These are phyloP conservation scores for Syzygium aromaticum DNA, from an alignment of 345 rosid species.

Conservation along the genomic window DNA sequence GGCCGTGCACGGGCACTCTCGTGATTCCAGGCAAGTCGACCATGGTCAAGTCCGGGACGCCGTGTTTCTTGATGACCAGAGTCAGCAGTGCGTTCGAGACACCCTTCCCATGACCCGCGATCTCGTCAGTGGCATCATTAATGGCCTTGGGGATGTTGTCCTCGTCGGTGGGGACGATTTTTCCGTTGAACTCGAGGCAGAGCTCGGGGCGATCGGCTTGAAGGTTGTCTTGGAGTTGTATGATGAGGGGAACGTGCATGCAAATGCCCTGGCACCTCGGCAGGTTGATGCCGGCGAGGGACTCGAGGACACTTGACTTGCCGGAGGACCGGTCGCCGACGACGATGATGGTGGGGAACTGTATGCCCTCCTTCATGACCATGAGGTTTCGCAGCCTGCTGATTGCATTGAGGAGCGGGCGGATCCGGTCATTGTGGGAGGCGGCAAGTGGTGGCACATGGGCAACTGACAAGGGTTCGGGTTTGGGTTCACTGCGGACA, in stretches of 20 bases:
- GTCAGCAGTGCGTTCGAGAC: conserved; percentile 31
- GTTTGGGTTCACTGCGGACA: background rate
- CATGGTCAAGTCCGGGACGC: conserved; percentile 43
- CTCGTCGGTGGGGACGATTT: conserved; percentile 13
- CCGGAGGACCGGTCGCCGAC: conserved; percentile 49
- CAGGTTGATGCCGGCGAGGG: conserved; percentile 3
- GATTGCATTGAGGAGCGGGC: conserved; percentile 40
- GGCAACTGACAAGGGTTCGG: background rate
- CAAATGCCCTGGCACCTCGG: conserved; percentile 27
- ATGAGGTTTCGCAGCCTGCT: conserved; percentile 28
- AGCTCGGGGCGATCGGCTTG: conserved; percentile 13
- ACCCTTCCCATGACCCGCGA: conserved; percentile 35
- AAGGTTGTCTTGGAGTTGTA: conserved; percentile 30
- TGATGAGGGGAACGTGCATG: conserved; percentile 43
- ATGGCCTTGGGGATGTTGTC: conserved; percentile 18
- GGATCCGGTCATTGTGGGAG: conserved; percentile 29
- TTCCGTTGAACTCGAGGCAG: conserved; percentile 19
- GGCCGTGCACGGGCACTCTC: conserved; percentile 39
- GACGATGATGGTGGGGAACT: conserved; percentile 47
- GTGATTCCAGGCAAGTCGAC: conserved; percentile 56
- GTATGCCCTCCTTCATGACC: conserved; percentile 39
- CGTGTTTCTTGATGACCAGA: conserved; percentile 28
- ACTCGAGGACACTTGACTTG: conserved; percentile 33
- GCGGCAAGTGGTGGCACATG: background rate
- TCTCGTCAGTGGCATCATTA: conserved; percentile 21